These are phyloP conservation scores for Phytopythium litorale DNA, from an alignment of 352 stramenopile species.

Conservation along the genomic window DNA sequence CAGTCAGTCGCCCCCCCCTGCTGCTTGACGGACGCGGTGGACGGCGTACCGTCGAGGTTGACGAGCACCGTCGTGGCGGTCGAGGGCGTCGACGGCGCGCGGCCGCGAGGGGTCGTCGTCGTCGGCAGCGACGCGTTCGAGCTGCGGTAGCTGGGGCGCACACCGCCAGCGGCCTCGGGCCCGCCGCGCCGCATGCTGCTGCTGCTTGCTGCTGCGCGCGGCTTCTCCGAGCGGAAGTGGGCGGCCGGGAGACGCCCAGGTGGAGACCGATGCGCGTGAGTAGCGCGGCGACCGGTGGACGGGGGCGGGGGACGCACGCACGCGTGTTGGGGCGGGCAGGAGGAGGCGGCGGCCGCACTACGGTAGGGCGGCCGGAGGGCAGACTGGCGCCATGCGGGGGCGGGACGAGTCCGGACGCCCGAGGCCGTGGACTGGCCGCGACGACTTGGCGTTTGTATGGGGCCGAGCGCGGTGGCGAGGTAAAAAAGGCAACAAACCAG, in stretches of 20 bases:
- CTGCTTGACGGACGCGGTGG: too few relatives aligned
- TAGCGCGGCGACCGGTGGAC: neutral
- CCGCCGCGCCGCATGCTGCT: constrained; percentile 2
- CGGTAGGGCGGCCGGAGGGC: neutral
- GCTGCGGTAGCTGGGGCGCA: constrained; percentile 24
- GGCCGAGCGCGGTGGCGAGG: neutral
- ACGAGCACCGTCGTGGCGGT: constrained; percentile 53
- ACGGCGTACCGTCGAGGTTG: constrained; percentile 50
- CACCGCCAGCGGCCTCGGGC: neutral
- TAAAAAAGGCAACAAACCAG: neutral
- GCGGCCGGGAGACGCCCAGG: neutral
- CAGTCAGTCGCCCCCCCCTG: too few relatives aligned
- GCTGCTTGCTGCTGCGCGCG: too few relatives aligned
- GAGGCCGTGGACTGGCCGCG: neutral
- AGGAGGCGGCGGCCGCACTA: neutral
- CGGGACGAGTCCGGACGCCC: neutral
- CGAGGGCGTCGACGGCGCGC: neutral
- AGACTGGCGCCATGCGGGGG: neutral
- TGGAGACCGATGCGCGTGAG: neutral
- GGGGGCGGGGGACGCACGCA: neutral
- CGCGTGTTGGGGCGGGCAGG: too few relatives aligned
- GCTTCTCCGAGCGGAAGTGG: neutral
- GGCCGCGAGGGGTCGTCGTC: neutral
- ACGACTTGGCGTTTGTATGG: neutral
- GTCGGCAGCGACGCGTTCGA: constrained; percentile 7